Conservation (phyloP, 2,329 filamentous ascomycete genomes). For the Bimuria novae-zelandiae region DNA sequence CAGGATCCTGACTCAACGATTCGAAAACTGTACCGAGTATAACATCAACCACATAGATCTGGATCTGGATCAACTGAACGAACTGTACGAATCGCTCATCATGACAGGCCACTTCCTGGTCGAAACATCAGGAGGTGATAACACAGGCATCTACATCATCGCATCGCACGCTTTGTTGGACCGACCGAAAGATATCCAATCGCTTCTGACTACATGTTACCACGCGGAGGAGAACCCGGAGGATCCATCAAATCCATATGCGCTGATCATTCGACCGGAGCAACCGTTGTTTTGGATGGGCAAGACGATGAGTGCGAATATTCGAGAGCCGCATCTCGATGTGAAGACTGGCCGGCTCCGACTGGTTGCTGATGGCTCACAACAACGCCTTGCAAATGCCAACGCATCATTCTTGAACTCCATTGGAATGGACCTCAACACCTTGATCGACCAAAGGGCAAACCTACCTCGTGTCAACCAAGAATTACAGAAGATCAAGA, state of each 20-base stretch:
- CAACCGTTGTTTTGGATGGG: constrained; percentile 81
- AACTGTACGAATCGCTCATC: constrained; percentile 80
- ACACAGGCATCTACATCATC: constrained; percentile 75
- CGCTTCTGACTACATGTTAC: constrained; percentile 80
- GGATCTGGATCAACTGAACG: constrained; percentile 68
- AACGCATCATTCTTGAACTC: constrained; percentile 75
- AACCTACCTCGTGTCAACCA: constrained; percentile 91
- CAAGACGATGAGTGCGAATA: constrained; percentile 69
- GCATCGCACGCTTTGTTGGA: constrained; percentile 79
- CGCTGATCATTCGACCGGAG: constrained; percentile 84
- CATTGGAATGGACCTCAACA: constrained; percentile 83
- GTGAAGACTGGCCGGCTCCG: constrained; percentile 85
- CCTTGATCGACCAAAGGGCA: constrained; percentile 88
- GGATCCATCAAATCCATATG: constrained; percentile 78
- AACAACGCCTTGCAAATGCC: constrained; percentile 77
- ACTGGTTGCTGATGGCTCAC: constrained; percentile 85
- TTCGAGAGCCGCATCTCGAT: constrained; percentile 80
- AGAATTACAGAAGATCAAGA: constrained; percentile 90
- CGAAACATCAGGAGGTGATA: constrained; percentile 70
- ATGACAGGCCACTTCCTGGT: constrained; percentile 87
- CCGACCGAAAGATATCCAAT: constrained; percentile 79
- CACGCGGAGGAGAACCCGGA: constrained; percentile 71
- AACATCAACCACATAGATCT: constrained; percentile 78
- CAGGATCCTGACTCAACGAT: constrained; percentile 85
- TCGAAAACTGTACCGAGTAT: constrained; percentile 96